These are phyloP conservation scores for Marvania coccoides DNA, from an alignment of 139 green algal species.

Conservation along the genomic window DNA sequence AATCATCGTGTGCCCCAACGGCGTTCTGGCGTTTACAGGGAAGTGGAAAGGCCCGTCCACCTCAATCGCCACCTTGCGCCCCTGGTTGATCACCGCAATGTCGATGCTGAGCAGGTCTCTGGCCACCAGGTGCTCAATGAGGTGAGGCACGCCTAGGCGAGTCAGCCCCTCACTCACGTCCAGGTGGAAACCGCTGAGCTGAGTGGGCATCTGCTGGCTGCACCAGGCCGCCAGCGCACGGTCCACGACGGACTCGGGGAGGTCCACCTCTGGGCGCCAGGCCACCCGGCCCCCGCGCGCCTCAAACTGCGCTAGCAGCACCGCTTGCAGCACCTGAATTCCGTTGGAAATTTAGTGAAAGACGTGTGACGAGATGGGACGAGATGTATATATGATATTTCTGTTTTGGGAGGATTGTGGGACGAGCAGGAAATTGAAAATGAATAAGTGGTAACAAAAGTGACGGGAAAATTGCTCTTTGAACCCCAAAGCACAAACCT, in stretches of 20 bases:
- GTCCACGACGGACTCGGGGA: constrained; percentile 27
- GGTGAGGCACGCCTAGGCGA: constrained; percentile 30
- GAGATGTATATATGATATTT: too few relatives aligned
- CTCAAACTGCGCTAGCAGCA: constrained; percentile 14
- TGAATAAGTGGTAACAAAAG: too few relatives aligned
- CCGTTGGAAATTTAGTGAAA: neutral
- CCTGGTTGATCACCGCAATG: constrained; percentile 26
- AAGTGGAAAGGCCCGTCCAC: constrained; percentile 51
- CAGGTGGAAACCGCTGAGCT: constrained; percentile 33
- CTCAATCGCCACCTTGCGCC: constrained; percentile 32
- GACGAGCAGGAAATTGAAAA: too few relatives aligned
- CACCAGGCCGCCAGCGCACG: constrained; percentile 16
- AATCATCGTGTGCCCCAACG: constrained; percentile 37
- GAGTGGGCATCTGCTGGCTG: constrained; percentile 13
- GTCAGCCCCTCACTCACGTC: constrained; percentile 29
- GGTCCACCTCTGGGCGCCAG: constrained; percentile 21
- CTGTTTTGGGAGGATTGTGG: too few relatives aligned
- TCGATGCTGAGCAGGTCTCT: constrained; percentile 38
- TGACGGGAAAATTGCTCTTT: too few relatives aligned
- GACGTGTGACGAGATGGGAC: too few relatives aligned
- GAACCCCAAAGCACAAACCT: too few relatives aligned
- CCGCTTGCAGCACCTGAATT: constrained; percentile 15
- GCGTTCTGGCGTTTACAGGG: constrained; percentile 36
- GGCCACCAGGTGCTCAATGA: constrained; percentile 30
- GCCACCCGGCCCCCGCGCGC: neutral